phyloP scores from a whole-genome alignment of 768 basidiomycete genomes.

The Gymnopilus junonius region DNA sequence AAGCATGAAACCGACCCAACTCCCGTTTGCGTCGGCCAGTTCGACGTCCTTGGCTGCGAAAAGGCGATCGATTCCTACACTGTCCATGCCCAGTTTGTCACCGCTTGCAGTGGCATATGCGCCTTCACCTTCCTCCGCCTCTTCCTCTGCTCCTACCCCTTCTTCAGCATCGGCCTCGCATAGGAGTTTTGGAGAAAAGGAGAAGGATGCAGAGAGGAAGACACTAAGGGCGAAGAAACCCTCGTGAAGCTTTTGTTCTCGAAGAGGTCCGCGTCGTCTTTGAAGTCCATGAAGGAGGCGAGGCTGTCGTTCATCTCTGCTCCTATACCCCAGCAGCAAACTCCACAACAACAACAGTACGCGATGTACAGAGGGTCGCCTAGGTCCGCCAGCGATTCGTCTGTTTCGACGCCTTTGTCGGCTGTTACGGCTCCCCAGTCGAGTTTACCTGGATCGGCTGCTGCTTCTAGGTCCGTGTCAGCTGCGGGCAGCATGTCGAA shows the following conservation, averaged over 20 bases:
- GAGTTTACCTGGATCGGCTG: conserved; percentile 5
- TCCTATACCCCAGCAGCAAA: conserved; percentile 20
- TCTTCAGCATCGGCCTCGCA: conserved; percentile 24
- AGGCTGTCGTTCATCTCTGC: conserved; percentile 25
- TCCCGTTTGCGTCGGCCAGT: conserved; percentile 20
- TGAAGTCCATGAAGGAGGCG: conserved; percentile 25
- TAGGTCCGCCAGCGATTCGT: conserved; percentile 50
- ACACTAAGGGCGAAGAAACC: conserved; percentile 61
- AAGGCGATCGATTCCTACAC: conserved; percentile 43
- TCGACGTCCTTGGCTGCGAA: conserved; percentile 22
- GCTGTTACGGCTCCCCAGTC: conserved; percentile 62
- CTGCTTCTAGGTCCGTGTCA: background rate
- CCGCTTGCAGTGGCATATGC: conserved; percentile 18
- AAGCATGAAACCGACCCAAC: conserved; percentile 24
- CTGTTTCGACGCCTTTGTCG: conserved; percentile 53
- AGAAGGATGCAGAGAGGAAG: conserved; percentile 31
- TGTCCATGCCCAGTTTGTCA: conserved; percentile 42
- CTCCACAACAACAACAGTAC: conserved; percentile 10
- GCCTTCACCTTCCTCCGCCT: conserved; percentile 5
- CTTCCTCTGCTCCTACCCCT: conserved; percentile 26
- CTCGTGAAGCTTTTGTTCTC: conserved; percentile 71
- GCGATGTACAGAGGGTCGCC: conserved; percentile 31
- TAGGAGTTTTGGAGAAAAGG: conserved; percentile 24
- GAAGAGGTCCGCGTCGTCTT: conserved; percentile 60
- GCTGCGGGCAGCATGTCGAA: conserved; percentile 39